Conservation (phyloP, 108 stramenopile species). For the Pelagomonas calceolata region DNA sequence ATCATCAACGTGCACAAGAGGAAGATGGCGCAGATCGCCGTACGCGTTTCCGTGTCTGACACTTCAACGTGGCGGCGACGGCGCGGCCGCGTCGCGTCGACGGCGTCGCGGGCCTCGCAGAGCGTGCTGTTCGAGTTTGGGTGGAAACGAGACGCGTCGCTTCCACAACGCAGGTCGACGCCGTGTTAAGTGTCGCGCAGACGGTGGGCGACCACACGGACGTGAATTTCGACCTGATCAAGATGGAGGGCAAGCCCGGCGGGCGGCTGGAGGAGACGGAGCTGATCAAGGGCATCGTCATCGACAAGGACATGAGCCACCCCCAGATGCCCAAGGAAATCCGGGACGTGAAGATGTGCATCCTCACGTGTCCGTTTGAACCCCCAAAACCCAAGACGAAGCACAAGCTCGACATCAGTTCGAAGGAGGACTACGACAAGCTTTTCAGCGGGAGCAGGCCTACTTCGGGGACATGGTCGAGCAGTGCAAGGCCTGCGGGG, state of each 20-base stretch:
- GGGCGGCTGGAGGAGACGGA: slow-evolving; percentile 91
- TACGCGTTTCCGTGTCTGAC: too few relatives aligned
- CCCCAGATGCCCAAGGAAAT: slow-evolving; percentile 90
- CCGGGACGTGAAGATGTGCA: slow-evolving; percentile 84
- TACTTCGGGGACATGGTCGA: slow-evolving; percentile 96
- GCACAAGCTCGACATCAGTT: slow-evolving; percentile 97
- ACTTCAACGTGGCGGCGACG: too few relatives aligned
- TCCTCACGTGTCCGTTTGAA: slow-evolving; percentile 97
- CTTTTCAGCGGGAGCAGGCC: slow-evolving; percentile 86
- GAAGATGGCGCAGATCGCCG: slow-evolving; percentile 87
- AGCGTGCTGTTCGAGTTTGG: too few relatives aligned
- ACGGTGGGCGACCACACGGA: slow-evolving; percentile 86
- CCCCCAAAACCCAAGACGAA: slow-evolving; percentile 99
- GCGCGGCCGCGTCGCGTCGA: too few relatives aligned
- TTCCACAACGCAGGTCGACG: too few relatives aligned
- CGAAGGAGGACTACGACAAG: slow-evolving; percentile 85
- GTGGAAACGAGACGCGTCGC: too few relatives aligned
- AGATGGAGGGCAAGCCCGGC: slow-evolving; percentile 98
- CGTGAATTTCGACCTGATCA: slow-evolving; percentile 99
- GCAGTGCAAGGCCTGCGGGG: slow-evolving; percentile 91
- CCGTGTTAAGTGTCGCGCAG: slow-evolving; percentile 90
- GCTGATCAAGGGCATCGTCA: slow-evolving; percentile 88
- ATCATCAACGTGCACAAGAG: slow-evolving; percentile 89
- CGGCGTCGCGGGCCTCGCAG: too few relatives aligned
- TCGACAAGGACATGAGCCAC: slow-evolving; percentile 96